Base-by-base conservation (phyloP, 73 alveolate genomes). In the Uronychia setigera region DNA sequence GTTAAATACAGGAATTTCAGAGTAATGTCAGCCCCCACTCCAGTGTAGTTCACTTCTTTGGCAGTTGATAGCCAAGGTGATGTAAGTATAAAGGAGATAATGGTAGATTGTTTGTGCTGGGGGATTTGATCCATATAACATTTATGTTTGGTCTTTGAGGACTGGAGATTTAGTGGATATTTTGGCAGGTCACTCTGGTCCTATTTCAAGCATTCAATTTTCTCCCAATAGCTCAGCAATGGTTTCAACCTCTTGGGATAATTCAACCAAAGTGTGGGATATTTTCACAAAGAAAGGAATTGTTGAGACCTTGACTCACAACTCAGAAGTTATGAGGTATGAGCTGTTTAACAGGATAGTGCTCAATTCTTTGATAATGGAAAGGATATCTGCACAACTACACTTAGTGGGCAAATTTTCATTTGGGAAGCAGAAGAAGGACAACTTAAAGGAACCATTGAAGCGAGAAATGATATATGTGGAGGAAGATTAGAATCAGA, bases 181-280 rank as follows among this genome's bases (percentile, higher is more conserved):
- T 11, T 89, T 97, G 67, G 74, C 92, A 77, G 99, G 99, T 0
- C 99, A 97, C 81, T 88, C 98, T 26, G 98, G 95, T 1, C 98
- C 99, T 67, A 94, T 97, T 31, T 90, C 98, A 14, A 84, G 96
- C 31, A 59, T 97, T 19, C 88, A 85, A 78, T 96, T 96, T 80
- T 87, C 97, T 19, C 90, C 87, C 77, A 84, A 80, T 30, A 93
- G 94, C 78, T 96, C 86, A 80, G 86, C 58, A 77, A 87, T 89
- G 74, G 93, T 94, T 1, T 92, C 98, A 59, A 99, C 98, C 1
- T 93, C 98, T 79, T 97, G 99, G 99, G 99, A 97, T 90, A 85
- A 89, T 74, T 86, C 99, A 5, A 94, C 93, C 33, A 97, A 97
- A 92, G 94, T 96, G 76, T 97, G 98, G 98, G 98, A 94, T 82